A percentile compares a stretch with the other conserved stretches of the same genome.
These are phyloP conservation scores for Penicillium sp. DNA, from an alignment of 2,329 filamentous ascomycete species.

Conservation along the genomic window DNA sequence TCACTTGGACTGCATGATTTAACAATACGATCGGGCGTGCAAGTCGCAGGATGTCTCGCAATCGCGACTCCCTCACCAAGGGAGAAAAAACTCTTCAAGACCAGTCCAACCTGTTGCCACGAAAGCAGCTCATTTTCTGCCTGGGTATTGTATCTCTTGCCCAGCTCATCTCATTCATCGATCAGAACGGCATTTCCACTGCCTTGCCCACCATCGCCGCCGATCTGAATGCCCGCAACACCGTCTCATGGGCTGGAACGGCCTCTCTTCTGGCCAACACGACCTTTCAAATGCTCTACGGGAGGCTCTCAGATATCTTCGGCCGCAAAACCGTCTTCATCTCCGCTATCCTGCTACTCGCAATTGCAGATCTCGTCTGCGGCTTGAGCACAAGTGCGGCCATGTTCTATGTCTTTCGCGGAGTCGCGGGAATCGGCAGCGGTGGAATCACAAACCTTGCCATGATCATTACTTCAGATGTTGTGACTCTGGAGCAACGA, in stretches of 20 bases:
- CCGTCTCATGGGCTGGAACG: slow-evolving; percentile 65
- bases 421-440: slow-evolving; percentile 55
- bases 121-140: slow-evolving; percentile 41
- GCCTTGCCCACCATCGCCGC: slow-evolving; percentile 49
- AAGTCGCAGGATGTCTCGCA: neutral
- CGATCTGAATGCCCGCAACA: slow-evolving; percentile 41
- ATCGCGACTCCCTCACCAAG: neutral
- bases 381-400: slow-evolving; percentile 51
- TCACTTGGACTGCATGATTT: neutral
- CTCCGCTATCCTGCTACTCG: slow-evolving; percentile 49
- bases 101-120: slow-evolving; percentile 54
- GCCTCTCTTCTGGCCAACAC: slow-evolving; percentile 63
- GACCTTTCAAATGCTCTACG: slow-evolving; percentile 60
- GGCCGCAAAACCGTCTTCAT: slow-evolving; percentile 57
- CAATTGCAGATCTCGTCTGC: slow-evolving; percentile 55
- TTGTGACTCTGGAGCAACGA: slow-evolving; percentile 54
- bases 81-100: slow-evolving; percentile 35
- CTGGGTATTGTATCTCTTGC: slow-evolving; percentile 32
- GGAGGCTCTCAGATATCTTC: slow-evolving; percentile 56
- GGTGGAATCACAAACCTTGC: slow-evolving; percentile 56
- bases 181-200: slow-evolving; percentile 53
- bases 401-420: slow-evolving; percentile 59
- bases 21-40: neutral
- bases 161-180: slow-evolving; percentile 50
- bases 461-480: slow-evolving; percentile 58